Conservation (phyloP, 2,329 filamentous ascomycete species). For the Periconia sp. region DNA sequence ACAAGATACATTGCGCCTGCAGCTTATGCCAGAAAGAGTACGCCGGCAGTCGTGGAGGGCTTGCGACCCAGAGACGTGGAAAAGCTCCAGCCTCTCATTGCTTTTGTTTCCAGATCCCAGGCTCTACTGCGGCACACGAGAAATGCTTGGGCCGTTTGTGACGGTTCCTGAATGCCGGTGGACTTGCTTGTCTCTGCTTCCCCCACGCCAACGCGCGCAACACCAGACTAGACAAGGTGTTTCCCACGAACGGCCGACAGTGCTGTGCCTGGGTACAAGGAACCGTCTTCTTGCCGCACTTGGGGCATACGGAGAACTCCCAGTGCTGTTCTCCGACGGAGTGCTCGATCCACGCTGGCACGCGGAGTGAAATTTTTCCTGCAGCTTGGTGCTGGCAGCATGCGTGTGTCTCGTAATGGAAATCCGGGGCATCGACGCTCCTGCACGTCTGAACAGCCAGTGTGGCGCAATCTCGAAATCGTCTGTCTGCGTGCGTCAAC, state of each 20-base stretch:
- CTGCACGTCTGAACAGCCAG: conserved; percentile 20
- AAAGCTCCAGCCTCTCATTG: conserved; percentile 31
- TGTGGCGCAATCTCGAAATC: too few relatives aligned
- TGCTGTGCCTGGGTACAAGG: too few relatives aligned
- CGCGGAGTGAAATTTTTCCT: conserved; percentile 28
- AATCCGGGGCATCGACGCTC: conserved; percentile 9
- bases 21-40: too few relatives aligned
- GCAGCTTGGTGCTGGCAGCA: conserved; percentile 19
- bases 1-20: conserved; percentile 12
- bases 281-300: too few relatives aligned
- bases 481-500: conserved; percentile 17
- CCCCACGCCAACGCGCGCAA: conserved; percentile 35
- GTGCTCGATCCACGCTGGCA: conserved; percentile 15
- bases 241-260: conserved; percentile 7
- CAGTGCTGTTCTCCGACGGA: conserved; percentile 8
- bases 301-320: too few relatives aligned
- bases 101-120: conserved; percentile 34
- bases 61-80: conserved; percentile 27
- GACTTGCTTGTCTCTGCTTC: conserved; percentile 16
- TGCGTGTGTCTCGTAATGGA: conserved; percentile 25
- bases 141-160: conserved; percentile 25
- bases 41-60: conserved; percentile 28
- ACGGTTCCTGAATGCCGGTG: conserved; percentile 40
- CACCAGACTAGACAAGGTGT: conserved; percentile 8
- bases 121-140: conserved; percentile 18